These are phyloP conservation scores for Aphanoascus verrucosus DNA, from an alignment of 2,329 filamentous ascomycete genomes.

Conservation along the genomic window DNA sequence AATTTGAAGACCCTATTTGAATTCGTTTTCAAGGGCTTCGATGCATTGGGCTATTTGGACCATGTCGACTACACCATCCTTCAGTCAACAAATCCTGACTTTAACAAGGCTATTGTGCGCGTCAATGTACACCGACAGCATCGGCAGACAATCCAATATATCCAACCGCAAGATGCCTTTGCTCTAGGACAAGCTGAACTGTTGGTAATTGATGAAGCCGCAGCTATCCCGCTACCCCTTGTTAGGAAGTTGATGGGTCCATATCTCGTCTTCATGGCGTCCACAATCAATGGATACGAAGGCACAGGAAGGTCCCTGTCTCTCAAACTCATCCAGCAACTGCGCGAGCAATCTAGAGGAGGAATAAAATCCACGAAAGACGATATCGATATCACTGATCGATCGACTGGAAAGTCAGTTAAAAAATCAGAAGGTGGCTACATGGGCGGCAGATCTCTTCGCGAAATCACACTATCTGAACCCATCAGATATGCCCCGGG, in stretches of 20 bases:
- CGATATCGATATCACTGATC: conserved; percentile 61
- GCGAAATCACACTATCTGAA: conserved; percentile 85
- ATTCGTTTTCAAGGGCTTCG: conserved; percentile 97
- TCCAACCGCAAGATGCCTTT: conserved; percentile 90
- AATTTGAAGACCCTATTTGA: conserved; percentile 98
- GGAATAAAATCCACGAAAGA: conserved; percentile 44
- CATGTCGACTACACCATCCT: conserved; percentile 97
- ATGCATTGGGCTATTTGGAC: conserved; percentile 84
- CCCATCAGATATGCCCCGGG: conserved; percentile 90
- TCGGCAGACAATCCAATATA: conserved; percentile 96
- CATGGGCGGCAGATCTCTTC: conserved; percentile 62
- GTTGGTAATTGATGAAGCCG: conserved; percentile 92
- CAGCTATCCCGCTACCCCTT: conserved; percentile 84
- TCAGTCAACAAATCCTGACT: conserved; percentile 94
- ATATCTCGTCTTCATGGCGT: conserved; percentile 98
- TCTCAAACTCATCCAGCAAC: conserved; percentile 90
- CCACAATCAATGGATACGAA: conserved; percentile 97
- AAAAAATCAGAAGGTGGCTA: conserved; percentile 52
- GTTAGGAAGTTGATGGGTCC: conserved; percentile 92
- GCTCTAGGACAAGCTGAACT: conserved; percentile 90
- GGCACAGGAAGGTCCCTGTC: conserved; percentile 91
- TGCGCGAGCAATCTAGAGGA: conserved; percentile 79
- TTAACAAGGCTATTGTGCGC: conserved; percentile 96
- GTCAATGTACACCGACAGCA: conserved; percentile 94
- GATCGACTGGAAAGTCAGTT: conserved; percentile 61